phyloP scores from a whole-genome alignment of 106 monocot genomes.

The Dendrobium huoshanense region DNA sequence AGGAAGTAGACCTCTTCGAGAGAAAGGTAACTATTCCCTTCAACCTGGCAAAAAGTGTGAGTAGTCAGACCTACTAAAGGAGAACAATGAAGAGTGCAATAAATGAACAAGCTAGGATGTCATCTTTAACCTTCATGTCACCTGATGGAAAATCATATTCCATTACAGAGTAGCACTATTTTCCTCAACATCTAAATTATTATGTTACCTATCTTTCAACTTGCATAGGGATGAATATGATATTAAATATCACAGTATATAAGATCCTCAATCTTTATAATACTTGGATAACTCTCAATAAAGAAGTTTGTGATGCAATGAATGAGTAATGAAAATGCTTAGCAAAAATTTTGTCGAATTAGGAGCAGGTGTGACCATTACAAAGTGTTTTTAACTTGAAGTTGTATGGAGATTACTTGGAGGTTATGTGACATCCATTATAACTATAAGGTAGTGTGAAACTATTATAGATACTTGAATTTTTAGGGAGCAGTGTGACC shows the following conservation, averaged over 20 bases:
- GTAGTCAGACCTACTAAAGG: too few species aligned
- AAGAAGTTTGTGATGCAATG: too few species aligned
- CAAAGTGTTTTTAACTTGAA: background rate
- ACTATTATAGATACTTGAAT: background rate
- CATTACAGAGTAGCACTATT: background rate
- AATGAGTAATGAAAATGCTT: background rate
- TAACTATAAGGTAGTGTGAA: background rate
- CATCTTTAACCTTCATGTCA: background rate
- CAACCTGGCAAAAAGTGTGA: too few species aligned
- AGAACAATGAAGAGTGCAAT: too few species aligned
- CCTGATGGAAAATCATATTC: background rate
- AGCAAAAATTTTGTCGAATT: background rate
- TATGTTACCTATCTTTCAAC: background rate
- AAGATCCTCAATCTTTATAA: background rate
- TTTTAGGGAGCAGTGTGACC: background rate
- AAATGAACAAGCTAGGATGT: background rate
- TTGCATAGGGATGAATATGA: background rate
- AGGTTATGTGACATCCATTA: background rate
- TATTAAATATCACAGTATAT: background rate
- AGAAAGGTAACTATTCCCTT: too few species aligned
- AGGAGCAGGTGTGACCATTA: background rate
- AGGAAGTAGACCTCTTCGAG: too few species aligned
- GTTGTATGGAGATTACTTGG: background rate
- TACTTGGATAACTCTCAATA: background rate
- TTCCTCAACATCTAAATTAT: background rate